A percentile compares a stretch with the other conserved stretches of the same genome.
phyloP scores from a whole-genome alignment of 371 early-diverging fungal species.

The Vairimorpha ceranae region DNA sequence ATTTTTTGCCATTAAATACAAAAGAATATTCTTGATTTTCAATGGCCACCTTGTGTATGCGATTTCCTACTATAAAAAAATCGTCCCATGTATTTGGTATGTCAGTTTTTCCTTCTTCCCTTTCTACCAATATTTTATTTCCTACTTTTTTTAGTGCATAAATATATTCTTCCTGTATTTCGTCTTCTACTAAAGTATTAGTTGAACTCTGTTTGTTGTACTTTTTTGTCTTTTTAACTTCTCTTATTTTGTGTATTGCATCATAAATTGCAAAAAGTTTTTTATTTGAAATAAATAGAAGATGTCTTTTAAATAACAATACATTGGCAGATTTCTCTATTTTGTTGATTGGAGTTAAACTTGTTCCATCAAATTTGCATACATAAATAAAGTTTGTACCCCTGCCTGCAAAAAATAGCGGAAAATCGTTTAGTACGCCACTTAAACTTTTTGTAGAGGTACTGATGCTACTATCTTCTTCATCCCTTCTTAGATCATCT shows the following conservation, averaged over 20 bases:
- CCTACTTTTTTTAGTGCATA: constrained; percentile 12
- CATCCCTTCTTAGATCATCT: background rate
- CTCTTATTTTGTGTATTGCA: too few species aligned
- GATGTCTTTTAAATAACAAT: constrained; percentile 23
- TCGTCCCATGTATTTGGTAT: constrained; percentile 27
- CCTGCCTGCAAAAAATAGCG: constrained; percentile 5
- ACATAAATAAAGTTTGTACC: constrained; percentile 40
- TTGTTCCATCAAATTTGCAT: constrained; percentile 16
- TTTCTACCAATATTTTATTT: constrained; percentile 4
- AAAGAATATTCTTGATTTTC: constrained; percentile 23
- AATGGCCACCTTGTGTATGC: constrained; percentile 39
- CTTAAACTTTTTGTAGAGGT: background rate
- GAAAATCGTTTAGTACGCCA: background rate
- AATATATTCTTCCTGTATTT: constrained; percentile 30
- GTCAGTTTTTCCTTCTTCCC: constrained; percentile 14
- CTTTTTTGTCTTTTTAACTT: background rate
- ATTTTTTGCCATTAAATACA: constrained; percentile 40
- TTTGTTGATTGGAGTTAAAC: background rate
- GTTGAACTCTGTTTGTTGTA: background rate
- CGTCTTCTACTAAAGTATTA: constrained; percentile 2
- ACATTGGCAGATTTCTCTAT: constrained; percentile 1
- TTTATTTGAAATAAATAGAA: constrained; percentile 24
- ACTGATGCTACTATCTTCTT: background rate
- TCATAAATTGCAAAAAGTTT: constrained; percentile 24
- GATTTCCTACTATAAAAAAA: constrained; percentile 27